Evolutionary conservation across 306 rosid species (phyloP), one percentile per base, ranked within the genome.

Genomic region (Cyclanthera cordifolia): DNA sequence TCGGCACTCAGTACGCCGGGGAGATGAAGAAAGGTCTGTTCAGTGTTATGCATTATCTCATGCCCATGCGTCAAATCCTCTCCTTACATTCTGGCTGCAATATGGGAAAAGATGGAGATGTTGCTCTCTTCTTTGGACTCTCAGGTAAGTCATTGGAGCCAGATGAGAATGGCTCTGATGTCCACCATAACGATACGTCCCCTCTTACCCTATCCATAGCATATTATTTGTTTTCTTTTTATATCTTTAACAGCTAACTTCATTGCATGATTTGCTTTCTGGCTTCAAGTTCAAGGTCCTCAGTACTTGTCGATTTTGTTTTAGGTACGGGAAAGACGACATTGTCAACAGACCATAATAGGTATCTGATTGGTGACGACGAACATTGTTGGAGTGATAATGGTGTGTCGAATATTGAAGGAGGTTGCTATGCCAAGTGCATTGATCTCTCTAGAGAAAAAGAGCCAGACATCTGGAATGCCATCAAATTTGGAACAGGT

Each of bases 401-500:
- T 47, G 88, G 97, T 67, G 96, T 91, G 51, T 88, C 96, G 19
- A 91, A 91, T 75, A 91, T 88, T 19, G 97, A 88, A 86, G 96
- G 97, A 45, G 97, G 97, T n/a, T 91, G 96, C 81, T 88, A 91
- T 73, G 97, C 97, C 24, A 91, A 91, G 78, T 91, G 97, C 81
- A 80, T 88, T 25, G 97, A 91, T 75, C 86, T 91, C 57, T 83
- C 95, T 2, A n/a, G 43, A 30, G 96, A 88, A 20, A 88, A 88
- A 59, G 97, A 91, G 48, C 97, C 96, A 12, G 95, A 91, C 76
- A 91, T 91, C 47, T 91, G 91, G 89, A 91, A 88, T 65, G 95
- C 97, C 6, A 88, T 91, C 80, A 85, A 80, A 78, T 91, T 91
- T 75, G 97, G 96, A 28, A 87, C 97, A 45, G 94, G 96, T 88